Percentiles rank a stretch among this genome's conserved stretches.
These are phyloP conservation scores for Boletus calvinii DNA, from an alignment of 1,284 basidiomycete genomes.

Conservation along the genomic window DNA sequence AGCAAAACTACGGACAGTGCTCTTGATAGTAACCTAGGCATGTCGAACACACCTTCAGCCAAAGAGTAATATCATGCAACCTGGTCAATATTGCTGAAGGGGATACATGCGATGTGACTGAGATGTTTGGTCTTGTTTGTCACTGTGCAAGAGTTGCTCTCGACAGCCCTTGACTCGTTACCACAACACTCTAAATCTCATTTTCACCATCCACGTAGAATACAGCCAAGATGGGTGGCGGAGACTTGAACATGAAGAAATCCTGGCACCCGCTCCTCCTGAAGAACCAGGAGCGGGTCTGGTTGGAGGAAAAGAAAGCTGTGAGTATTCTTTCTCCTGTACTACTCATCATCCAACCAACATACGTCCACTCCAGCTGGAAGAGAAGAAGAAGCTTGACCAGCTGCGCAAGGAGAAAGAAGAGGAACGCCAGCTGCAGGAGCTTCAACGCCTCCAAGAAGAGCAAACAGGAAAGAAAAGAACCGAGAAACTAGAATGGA, in stretches of 20 bases:
- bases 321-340: slow-evolving; percentile 45
- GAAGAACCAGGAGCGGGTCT: slow-evolving; percentile 98
- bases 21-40: no score
- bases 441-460: slow-evolving; percentile 92
- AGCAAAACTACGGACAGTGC: neutral
- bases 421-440: slow-evolving; percentile 94
- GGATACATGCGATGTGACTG: neutral
- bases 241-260: slow-evolving; percentile 96
- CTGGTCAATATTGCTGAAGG: no score
- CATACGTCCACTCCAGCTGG: slow-evolving; percentile 55
- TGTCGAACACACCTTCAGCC: neutral
- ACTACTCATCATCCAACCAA: slow-evolving; percentile 5
- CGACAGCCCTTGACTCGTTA: neutral
- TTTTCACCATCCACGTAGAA: slow-evolving; percentile 20
- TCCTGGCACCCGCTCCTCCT: slow-evolving; percentile 98
- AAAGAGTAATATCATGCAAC: neutral
- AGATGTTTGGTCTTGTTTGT: neutral
- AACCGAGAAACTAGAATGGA: slow-evolving; percentile 96
- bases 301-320: slow-evolving; percentile 97
- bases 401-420: slow-evolving; percentile 97
- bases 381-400: slow-evolving; percentile 97
- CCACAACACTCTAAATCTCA: slow-evolving; percentile 9
- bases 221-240: slow-evolving; percentile 85
- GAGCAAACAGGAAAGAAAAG: slow-evolving; percentile 93
- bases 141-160: no score